These are phyloP conservation scores for Friedmanniomyces endolithicus DNA, from an alignment of 495 filamentous ascomycete genomes.

Conservation along the genomic window DNA sequence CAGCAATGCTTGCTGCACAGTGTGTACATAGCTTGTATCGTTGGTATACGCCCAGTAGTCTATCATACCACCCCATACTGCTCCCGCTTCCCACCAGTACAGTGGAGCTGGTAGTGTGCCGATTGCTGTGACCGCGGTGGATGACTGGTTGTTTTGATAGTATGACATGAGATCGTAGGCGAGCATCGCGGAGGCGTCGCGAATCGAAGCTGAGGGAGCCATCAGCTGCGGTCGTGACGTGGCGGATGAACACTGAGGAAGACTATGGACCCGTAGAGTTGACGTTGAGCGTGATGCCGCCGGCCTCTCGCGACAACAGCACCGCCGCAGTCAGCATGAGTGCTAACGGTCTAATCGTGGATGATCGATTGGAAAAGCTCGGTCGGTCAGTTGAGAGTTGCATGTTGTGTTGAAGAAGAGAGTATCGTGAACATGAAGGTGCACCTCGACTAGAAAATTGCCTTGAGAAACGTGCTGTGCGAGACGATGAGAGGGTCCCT, in stretches of 20 bases:
- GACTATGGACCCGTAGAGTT: conserved; percentile 9
- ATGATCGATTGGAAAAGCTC: neutral
- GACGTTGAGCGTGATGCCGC: conserved; percentile 1
- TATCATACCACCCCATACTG: conserved; percentile 14
- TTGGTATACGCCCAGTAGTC: conserved; percentile 23
- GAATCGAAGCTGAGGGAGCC: conserved; percentile 13
- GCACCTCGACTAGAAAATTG: no score
- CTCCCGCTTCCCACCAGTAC: conserved; percentile 33
- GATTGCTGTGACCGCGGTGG: conserved; percentile 2
- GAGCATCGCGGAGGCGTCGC: conserved; percentile 8
- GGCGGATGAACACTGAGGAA: neutral
- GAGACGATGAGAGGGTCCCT: no score
- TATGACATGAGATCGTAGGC: conserved; percentile 16
- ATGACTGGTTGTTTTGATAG: conserved; percentile 15
- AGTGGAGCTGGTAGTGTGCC: conserved; percentile 22
- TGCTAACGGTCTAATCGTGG: neutral
- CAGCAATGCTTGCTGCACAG: conserved; percentile 25
- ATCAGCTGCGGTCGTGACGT: neutral
- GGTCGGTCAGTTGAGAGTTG: no score
- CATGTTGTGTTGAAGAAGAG: no score
- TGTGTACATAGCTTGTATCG: conserved; percentile 26
- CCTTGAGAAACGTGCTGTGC: no score
- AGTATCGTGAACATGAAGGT: no score
- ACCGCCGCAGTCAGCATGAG: neutral
- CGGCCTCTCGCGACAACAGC: neutral